Conservation (phyloP, 164 flowering plant species). For the Brasenia schreberi region DNA sequence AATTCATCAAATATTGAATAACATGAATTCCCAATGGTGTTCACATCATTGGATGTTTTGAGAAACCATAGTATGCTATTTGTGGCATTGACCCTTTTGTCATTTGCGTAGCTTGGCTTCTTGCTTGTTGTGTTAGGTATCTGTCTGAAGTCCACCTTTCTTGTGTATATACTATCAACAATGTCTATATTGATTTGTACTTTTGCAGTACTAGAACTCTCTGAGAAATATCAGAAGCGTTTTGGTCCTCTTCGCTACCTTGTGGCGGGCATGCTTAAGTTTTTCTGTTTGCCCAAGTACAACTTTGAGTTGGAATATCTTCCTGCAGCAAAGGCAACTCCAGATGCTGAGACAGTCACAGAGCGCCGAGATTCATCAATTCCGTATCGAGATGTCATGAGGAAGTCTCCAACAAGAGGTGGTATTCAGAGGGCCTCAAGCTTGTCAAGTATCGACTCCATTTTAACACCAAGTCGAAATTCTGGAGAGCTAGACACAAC, state of each 20-base stretch:
- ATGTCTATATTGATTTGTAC: background rate
- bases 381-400: conserved; percentile 77
- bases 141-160: background rate
- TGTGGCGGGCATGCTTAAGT: conserved; percentile 4
- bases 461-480: conserved; percentile 83
- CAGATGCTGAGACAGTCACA: conserved; percentile 17
- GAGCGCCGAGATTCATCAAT: conserved; percentile 67
- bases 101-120: background rate
- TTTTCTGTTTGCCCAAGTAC: conserved; percentile 3
- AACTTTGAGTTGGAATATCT: conserved; percentile 5
- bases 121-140: background rate
- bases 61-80: too few relatives aligned
- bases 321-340: background rate
- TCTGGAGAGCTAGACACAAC: conserved; percentile 83
- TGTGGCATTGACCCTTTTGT: too few relatives aligned
- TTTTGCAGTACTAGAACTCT: conserved; percentile 83
- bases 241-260: conserved; percentile 13
- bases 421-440: conserved; percentile 95
- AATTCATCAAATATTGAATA: too few relatives aligned
- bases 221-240: conserved; percentile 28
- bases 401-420: conserved; percentile 45
- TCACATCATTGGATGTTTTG: too few relatives aligned
- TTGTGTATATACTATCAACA: too few relatives aligned
- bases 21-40: too few relatives aligned
- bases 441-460: conserved; percentile 94